Evolutionary conservation across 2,329 filamentous ascomycete genomes (phyloP), one percentile per base, ranked within the genome.

Genomic region (Pestalotiopsis sp.): DNA sequence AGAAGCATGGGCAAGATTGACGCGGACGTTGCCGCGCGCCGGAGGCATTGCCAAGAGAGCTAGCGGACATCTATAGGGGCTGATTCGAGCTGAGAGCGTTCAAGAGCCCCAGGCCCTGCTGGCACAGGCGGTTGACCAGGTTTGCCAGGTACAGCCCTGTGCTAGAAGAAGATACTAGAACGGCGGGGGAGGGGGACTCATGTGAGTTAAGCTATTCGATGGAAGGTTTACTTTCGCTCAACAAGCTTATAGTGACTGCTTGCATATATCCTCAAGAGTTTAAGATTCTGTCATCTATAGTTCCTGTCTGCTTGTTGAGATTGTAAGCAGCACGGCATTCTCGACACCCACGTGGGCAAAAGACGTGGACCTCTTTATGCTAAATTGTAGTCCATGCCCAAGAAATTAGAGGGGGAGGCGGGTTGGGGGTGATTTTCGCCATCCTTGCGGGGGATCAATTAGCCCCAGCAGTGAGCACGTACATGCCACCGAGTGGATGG

Each of bases 391-490:
- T 45, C 61, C 38, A 64, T 45, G 61, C 41, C 27, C 41, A 57
- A 36, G 63, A 66, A 31, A 66, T 66, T 57, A 58, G 49, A 66
- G 63, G 63, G 63, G 63, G 63, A 56, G 49, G 63, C 63, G 23
- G 63, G 39, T 31, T 45, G 20, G 38, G 20, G 20, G 36, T 36
- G 25, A 52, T 66, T 38, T 45, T 36, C 63, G 63, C 25, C 20
- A 66, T 36, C 63, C 63, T 31, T 66, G 63, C 31, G 11, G 63
- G 63, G 31, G 63, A 66, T 66, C 63, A 66, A 66, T 66, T 36
- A 66, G 52, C 31, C 62, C 23, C 23, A 12, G 13, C n/a, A 38
- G 60, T 36, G 13, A 38, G 27, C 31, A 64, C n/a, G 11, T 25
- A 36, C 49, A 58, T 58, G 49, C 41, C 27, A 57, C 36, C 41